Base-by-base conservation (phyloP, 2,329 filamentous ascomycete genomes). In the Fusarium goolgardi region DNA sequence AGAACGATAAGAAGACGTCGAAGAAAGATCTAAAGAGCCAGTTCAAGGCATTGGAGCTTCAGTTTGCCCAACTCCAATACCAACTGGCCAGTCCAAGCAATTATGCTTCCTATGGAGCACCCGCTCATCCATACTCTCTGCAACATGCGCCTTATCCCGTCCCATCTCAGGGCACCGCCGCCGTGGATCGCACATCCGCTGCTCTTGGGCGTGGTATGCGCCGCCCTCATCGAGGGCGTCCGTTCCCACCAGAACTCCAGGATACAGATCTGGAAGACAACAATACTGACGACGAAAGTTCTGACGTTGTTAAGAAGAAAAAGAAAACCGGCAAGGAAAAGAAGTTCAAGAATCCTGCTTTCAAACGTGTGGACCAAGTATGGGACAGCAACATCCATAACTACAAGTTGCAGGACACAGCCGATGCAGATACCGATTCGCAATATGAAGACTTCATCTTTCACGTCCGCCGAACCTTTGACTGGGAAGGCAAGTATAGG, bases 371-470 rank as follows among this genome's bases (percentile, higher is more conserved):
- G 7, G 85, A 87, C 61, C 81, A 82, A 68, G 79, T 87, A 1
- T 87, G 85, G 85, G 84, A 87, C 63, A 81, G 75, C 27, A 75
- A 72, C 10, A 79, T 82, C 11, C 83, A 86, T 69, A 81, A 82
- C 61, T 86, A 79, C 78, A 86, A 83, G 67, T 79, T 88, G 4
- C 85, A 87, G 55, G 81, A 86, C 44, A 87, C 84, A 9, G 80
- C 83, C 16, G 81, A 86, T 52, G 74, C 80, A 27, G 73, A 75
- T 1, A 72, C 75, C 5, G 82, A 83, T n/a, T 75, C 80, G 0
- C 78, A 91, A 69, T 94, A 93, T 77, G 89, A 94, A 63, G 88
- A 91, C 63, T 96, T 90, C 76, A 85, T 93, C 31, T 97, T 97
- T 77, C 92, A 93, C 25, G 91, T 97, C 18, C 88, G 92, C 18